Evolutionary conservation across 2,329 filamentous ascomycete species (phyloP).

Genomic region (Reticulascus tulasneorum): DNA sequence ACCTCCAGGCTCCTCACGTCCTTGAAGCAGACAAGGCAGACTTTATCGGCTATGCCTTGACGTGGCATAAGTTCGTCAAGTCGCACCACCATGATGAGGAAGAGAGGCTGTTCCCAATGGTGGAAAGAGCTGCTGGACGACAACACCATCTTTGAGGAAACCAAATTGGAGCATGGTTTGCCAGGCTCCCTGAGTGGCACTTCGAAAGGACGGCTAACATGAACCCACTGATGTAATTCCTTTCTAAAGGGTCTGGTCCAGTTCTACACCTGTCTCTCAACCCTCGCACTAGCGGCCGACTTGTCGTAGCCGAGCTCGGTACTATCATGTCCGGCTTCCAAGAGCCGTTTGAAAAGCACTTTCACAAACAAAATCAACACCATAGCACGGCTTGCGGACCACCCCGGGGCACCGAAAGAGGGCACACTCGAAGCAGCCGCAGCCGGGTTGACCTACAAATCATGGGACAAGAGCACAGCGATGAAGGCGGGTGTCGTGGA

Average conservation of each 20-base stretch:
- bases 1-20: conserved; percentile 53
- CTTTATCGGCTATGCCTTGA: conserved; percentile 54
- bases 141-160: conserved; percentile 46
- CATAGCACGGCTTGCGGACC: conserved; percentile 44
- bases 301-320: conserved; percentile 42
- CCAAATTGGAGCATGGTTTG: conserved; percentile 52
- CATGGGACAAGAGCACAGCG: conserved; percentile 61
- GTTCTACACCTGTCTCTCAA: conserved; percentile 49
- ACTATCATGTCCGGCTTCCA: conserved; percentile 49
- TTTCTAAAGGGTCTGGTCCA: conserved; percentile 49
- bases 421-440: conserved; percentile 39
- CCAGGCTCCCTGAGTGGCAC: neutral
- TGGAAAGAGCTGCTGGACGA: conserved; percentile 49
- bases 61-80: conserved; percentile 56
- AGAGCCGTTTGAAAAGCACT: conserved; percentile 47
- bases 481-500: conserved; percentile 56
- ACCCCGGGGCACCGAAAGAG: conserved; percentile 46
- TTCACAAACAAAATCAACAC: conserved; percentile 52
- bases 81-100: conserved; percentile 61
- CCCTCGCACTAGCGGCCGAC: conserved; percentile 34
- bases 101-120: conserved; percentile 48
- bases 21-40: conserved; percentile 46
- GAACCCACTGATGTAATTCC: conserved; percentile 24
- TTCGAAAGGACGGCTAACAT: neutral
- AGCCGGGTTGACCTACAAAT: conserved; percentile 50